A percentile compares a stretch with the other conserved stretches of the same genome.
Conservation (phyloP, 1,284 basidiomycete species). For the Singerocomus inundabilis region DNA sequence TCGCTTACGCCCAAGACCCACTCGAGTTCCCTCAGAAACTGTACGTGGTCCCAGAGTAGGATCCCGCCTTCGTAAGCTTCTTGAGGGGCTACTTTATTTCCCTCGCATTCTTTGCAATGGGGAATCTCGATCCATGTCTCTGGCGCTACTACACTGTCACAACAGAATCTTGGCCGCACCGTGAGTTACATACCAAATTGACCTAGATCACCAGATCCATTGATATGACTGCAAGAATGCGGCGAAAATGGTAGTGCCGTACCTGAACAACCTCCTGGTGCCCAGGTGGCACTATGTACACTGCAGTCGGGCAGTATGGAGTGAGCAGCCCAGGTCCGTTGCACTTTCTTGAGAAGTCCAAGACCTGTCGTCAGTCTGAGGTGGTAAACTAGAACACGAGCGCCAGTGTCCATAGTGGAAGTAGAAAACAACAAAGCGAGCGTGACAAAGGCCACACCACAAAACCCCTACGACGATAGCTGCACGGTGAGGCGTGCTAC, state of each 20-base stretch:
- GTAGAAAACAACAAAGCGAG: too few species aligned
- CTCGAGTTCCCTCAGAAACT: constrained; percentile 62
- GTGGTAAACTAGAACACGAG: too few species aligned
- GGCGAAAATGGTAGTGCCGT: constrained; percentile 7
- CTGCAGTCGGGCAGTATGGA: too few species aligned
- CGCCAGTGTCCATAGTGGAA: too few species aligned
- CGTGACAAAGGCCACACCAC: too few species aligned
- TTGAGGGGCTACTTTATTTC: constrained; percentile 49
- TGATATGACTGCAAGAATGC: background rate
- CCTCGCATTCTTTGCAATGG: constrained; percentile 52
- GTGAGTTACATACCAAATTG: constrained; percentile 51
- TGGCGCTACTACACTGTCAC: constrained; percentile 35
- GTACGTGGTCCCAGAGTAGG: constrained; percentile 49
- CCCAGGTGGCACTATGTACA: too few species aligned
- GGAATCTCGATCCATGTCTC: constrained; percentile 80
- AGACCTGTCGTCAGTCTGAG: too few species aligned
- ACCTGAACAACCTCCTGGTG: too few species aligned
- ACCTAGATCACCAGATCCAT: constrained; percentile 38
- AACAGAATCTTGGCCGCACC: background rate
- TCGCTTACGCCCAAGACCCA: constrained; percentile 60
- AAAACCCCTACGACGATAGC: too few species aligned
- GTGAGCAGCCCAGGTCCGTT: too few species aligned
- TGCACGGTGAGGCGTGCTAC: too few species aligned
- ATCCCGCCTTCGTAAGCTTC: constrained; percentile 49
- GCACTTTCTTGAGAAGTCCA: too few species aligned